Evolutionary conservation across 1,284 basidiomycete genomes (phyloP).

Genomic region (Malassezia sympodialis): DNA sequence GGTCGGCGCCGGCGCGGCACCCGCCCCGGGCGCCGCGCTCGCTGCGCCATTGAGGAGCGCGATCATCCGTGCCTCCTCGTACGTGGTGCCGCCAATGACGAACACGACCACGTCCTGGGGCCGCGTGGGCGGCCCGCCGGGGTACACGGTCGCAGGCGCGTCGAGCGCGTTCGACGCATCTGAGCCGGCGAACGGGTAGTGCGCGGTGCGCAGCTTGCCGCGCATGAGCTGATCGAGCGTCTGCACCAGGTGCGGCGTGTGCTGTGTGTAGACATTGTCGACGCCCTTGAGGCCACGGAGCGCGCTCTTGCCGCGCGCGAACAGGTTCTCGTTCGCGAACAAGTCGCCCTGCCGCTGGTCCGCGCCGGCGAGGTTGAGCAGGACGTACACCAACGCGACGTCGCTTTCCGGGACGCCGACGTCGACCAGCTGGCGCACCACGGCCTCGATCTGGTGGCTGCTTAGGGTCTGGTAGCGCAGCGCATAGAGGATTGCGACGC

Average conservation of each 20-base stretch:
- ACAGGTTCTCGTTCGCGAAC: constrained; percentile 87
- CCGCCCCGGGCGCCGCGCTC: not conserved
- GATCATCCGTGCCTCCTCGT: constrained; percentile 41
- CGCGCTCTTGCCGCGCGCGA: constrained; percentile 86
- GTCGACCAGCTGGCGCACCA: constrained; percentile 70
- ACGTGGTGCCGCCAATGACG: constrained; percentile 44
- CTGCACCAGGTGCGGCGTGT: constrained; percentile 81
- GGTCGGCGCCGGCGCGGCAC: constrained; percentile 18
- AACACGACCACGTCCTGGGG: constrained; percentile 46
- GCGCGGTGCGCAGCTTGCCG: constrained; percentile 72
- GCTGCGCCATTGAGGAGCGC: constrained; percentile 33
- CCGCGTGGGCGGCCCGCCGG: constrained; percentile 8
- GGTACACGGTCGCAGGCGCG: constrained; percentile 8
- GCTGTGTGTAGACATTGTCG: constrained; percentile 98
- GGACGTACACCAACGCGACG: constrained; percentile 69
- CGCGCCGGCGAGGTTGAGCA: constrained; percentile 83
- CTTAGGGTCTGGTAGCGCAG: constrained; percentile 89
- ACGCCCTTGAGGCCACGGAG: constrained; percentile 95
- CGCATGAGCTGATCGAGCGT: constrained; percentile 82
- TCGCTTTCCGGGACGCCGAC: constrained; percentile 62
- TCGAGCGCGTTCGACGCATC: not conserved
- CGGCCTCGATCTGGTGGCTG: constrained; percentile 66
- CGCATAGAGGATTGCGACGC: constrained; percentile 86
- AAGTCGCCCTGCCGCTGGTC: constrained; percentile 96
- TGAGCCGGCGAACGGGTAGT: constrained; percentile 60